These are phyloP conservation scores for Podila minutissima DNA, from an alignment of 192 early-diverging fungal species.

Conservation along the genomic window DNA sequence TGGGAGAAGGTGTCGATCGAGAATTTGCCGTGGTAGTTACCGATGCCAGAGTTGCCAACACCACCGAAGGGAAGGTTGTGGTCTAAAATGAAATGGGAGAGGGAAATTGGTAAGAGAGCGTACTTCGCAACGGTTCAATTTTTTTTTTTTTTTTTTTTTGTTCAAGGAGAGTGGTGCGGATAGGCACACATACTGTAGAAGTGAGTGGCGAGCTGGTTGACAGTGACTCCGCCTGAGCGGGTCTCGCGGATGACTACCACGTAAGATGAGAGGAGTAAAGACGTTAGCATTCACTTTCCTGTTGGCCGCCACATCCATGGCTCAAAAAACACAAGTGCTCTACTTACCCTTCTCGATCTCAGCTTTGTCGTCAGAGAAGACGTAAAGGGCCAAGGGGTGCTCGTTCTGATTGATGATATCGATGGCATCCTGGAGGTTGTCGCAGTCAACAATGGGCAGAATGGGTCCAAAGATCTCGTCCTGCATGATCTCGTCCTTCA, in stretches of 20 bases:
- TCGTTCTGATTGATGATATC: constrained; percentile 65
- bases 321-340: not conserved
- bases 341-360: constrained; percentile 62
- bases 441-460: constrained; percentile 67
- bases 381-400: constrained; percentile 79
- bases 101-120: not conserved
- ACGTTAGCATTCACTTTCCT: not conserved
- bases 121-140: not conserved
- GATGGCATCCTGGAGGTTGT: constrained; percentile 67
- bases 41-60: constrained; percentile 86
- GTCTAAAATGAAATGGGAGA: constrained; percentile 21
- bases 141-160: not conserved
- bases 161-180: not conserved
- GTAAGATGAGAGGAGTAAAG: not conserved
- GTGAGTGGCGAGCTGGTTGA: constrained; percentile 86
- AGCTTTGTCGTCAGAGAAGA: constrained; percentile 64
- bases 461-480: constrained; percentile 76
- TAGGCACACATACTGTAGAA: constrained; percentile 58
- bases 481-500: constrained; percentile 56
- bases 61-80: constrained; percentile 86
- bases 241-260: constrained; percentile 67
- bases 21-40: constrained; percentile 83
- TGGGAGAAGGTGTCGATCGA: constrained; percentile 89
- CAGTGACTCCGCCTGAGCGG: constrained; percentile 75
- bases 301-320: not conserved